Percentiles rank a stretch among this genome's conserved stretches.
These are phyloP conservation scores for Phytophthora constricta DNA, from an alignment of 352 stramenopile species.

Conservation along the genomic window DNA sequence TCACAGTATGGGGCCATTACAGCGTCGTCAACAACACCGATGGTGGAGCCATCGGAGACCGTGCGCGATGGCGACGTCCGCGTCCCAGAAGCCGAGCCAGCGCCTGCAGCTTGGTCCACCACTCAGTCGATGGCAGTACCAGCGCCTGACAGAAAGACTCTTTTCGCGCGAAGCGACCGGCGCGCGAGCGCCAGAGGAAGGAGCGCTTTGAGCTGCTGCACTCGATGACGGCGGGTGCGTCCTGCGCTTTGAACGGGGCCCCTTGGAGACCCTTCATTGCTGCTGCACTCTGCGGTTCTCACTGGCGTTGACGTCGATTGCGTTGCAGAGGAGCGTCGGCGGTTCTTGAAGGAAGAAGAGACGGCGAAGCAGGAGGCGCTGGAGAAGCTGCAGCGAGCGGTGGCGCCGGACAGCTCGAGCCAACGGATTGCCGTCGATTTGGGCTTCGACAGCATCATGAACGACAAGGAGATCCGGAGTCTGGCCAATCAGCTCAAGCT, in stretches of 20 bases:
- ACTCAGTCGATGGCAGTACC: not conserved
- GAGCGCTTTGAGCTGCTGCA: conserved; percentile 61
- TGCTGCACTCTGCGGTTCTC: not conserved
- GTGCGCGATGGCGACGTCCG: conserved; percentile 3
- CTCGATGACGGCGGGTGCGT: conserved; percentile 64
- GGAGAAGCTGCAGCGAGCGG: conserved; percentile 40
- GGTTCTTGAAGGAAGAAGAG: conserved; percentile 55
- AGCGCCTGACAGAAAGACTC: conserved; percentile 8
- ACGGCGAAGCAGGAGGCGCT: conserved; percentile 38
- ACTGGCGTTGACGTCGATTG: not conserved
- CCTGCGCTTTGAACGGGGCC: not conserved
- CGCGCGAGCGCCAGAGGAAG: conserved; percentile 58
- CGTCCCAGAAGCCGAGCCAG: conserved; percentile 9
- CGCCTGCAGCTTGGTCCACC: not conserved
- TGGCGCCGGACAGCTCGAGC: conserved; percentile 21
- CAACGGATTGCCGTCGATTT: conserved; percentile 73
- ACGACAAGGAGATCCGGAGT: conserved; percentile 80
- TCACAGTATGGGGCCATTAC: too few species aligned
- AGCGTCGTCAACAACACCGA: too few species aligned
- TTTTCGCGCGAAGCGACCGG: conserved; percentile 34
- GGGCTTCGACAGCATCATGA: conserved; percentile 84
- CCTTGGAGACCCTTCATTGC: not conserved
- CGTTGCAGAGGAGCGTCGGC: conserved; percentile 52
- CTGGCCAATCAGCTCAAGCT: conserved; percentile 82
- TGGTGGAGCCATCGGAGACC: conserved; percentile 18